A percentile compares a stretch with the other conserved stretches of the same genome.
phyloP scores from a whole-genome alignment of 2,329 filamentous ascomycete genomes.

The Dactylellina parvicollis region DNA sequence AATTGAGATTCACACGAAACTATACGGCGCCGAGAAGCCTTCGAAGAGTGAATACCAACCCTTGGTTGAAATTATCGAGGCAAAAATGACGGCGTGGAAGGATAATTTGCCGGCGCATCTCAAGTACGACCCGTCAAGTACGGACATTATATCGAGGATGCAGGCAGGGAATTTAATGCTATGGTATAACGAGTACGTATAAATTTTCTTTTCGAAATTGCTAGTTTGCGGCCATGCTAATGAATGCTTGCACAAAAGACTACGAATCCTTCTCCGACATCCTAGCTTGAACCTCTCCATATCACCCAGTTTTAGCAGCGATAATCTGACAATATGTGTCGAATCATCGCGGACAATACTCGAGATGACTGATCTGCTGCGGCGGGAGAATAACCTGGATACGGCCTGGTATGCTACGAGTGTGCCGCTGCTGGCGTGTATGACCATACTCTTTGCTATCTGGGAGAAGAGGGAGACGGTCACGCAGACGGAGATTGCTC shows the following conservation, averaged over 20 bases:
- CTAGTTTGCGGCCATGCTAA: conserved; percentile 3
- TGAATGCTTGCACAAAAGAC: conserved; percentile 56
- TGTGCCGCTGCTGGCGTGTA: conserved; percentile 77
- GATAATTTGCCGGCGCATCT: conserved; percentile 72
- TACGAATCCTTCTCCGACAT: conserved; percentile 70
- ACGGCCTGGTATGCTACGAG: conserved; percentile 81
- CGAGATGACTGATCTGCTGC: conserved; percentile 69
- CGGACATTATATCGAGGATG: conserved; percentile 64
- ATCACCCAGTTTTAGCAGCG: conserved; percentile 68
- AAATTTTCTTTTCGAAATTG: not conserved
- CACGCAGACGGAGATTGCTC: conserved; percentile 68
- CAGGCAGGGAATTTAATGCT: conserved; percentile 68
- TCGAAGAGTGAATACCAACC: conserved; percentile 70
- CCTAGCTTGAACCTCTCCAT: conserved; percentile 70
- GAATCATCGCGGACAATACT: conserved; percentile 74
- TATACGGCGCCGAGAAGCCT: conserved; percentile 76
- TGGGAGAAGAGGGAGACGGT: conserved; percentile 73
- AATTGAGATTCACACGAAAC: conserved; percentile 77
- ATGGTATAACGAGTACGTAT: conserved; percentile 65
- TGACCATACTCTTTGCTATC: conserved; percentile 75
- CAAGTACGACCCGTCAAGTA: conserved; percentile 62
- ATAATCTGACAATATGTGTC: conserved; percentile 74
- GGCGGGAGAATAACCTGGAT: conserved; percentile 73
- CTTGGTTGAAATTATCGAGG: conserved; percentile 73
- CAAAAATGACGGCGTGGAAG: conserved; percentile 71